These are phyloP conservation scores for Neurospora sublineolata DNA, from an alignment of 495 filamentous ascomycete genomes.

Conservation along the genomic window DNA sequence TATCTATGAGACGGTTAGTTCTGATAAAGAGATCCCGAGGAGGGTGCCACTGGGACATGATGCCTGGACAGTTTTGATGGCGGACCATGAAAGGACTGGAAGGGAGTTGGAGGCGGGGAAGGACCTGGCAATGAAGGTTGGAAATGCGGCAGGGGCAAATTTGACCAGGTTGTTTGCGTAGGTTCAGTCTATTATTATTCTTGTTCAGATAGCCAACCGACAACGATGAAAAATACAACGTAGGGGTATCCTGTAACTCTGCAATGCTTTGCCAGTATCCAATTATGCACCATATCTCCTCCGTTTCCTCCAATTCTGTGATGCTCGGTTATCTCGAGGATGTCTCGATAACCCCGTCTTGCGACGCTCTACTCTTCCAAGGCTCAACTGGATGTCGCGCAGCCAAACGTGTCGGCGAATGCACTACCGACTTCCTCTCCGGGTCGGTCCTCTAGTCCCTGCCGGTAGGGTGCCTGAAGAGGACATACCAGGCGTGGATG, in stretches of 20 bases:
- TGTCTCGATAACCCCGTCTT: background rate
- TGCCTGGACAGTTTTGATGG: slow-evolving; percentile 27
- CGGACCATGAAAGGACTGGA: slow-evolving; percentile 21
- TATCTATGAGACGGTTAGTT: slow-evolving; percentile 26
- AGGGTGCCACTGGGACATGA: slow-evolving; percentile 33
- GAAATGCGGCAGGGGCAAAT: background rate
- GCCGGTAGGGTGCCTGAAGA: background rate
- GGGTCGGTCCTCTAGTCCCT: background rate
- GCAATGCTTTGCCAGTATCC: background rate
- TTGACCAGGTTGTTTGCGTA: background rate
- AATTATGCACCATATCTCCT: background rate
- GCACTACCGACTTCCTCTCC: slow-evolving; percentile 12
- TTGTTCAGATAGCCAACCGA: background rate
- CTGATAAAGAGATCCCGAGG: slow-evolving; percentile 29
- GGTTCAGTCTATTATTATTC: background rate
- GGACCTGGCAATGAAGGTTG: slow-evolving; percentile 24
- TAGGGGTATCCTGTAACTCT: background rate
- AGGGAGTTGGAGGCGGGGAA: slow-evolving; percentile 25
- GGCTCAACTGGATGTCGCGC: background rate
- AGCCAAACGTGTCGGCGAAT: background rate
- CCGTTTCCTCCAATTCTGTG: background rate
- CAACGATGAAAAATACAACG: background rate
- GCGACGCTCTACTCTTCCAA: background rate
- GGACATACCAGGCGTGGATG: slow-evolving; percentile 52
- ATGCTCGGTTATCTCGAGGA: background rate